Conservation (phyloP, 345 rosid genomes). For the Populus ilicifolia region DNA sequence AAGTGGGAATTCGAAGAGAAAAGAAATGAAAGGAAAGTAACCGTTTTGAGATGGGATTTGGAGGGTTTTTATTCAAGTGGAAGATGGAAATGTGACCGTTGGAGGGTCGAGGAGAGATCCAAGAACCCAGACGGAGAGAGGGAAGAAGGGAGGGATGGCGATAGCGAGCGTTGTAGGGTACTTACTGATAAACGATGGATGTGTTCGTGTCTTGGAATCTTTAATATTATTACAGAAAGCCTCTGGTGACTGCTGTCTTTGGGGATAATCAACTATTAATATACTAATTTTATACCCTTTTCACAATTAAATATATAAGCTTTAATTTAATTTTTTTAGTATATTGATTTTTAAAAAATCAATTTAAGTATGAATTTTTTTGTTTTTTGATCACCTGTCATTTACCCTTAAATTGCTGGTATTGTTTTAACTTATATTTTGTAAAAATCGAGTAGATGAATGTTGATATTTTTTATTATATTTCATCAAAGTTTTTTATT, state of each 20-base stretch:
- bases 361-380: no score
- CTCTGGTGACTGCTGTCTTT: background rate
- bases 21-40: background rate
- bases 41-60: slow-evolving; percentile 5
- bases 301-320: no score
- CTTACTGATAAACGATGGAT: background rate
- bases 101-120: background rate
- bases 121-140: background rate
- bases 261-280: no score
- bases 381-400: no score
- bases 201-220: background rate
- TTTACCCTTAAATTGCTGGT: no score
- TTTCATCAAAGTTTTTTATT: no score
- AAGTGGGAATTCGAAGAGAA: background rate
- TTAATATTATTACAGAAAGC: background rate
- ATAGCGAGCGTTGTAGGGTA: background rate
- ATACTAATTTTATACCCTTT: no score
- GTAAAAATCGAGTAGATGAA: no score
- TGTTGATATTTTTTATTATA: no score
- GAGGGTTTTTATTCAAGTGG: background rate
- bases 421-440: no score
- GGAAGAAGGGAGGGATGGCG: background rate
- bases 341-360: no score
- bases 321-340: no score
- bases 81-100: slow-evolving; percentile 17